A percentile compares a stretch with the other conserved stretches of the same genome.
These are phyloP conservation scores for Rutstroemia sydowiana DNA, from an alignment of 2,329 filamentous ascomycete genomes.

Conservation along the genomic window DNA sequence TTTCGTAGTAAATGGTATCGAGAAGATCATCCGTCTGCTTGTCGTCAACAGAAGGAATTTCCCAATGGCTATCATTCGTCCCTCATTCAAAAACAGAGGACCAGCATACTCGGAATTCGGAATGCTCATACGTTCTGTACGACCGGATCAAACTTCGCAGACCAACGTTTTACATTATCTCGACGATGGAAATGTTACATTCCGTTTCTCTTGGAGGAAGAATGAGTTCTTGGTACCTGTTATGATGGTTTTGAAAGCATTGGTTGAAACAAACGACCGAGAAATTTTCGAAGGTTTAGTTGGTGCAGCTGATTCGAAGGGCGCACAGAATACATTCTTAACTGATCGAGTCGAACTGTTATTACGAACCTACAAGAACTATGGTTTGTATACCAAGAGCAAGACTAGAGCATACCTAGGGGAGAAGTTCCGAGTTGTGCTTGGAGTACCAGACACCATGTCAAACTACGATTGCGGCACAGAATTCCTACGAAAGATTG, in stretches of 20 bases:
- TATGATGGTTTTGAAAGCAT: slow-evolving; percentile 92
- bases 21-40: slow-evolving; percentile 91
- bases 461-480: slow-evolving; percentile 83
- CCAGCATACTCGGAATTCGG: slow-evolving; percentile 81
- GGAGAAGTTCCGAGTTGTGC: slow-evolving; percentile 81
- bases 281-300: slow-evolving; percentile 95
- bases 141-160: slow-evolving; percentile 96
- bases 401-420: slow-evolving; percentile 84
- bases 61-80: slow-evolving; percentile 86
- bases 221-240: slow-evolving; percentile 93
- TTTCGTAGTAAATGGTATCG: slow-evolving; percentile 95
- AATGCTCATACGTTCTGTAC: slow-evolving; percentile 84
- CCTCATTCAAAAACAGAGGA: slow-evolving; percentile 83
- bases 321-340: slow-evolving; percentile 81
- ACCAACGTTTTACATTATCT: slow-evolving; percentile 97
- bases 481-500: slow-evolving; percentile 83
- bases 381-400: slow-evolving; percentile 71
- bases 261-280: slow-evolving; percentile 91
- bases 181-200: slow-evolving; percentile 90
- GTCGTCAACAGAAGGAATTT: slow-evolving; percentile 88
- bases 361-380: slow-evolving; percentile 86
- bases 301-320: slow-evolving; percentile 67
- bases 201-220: slow-evolving; percentile 96
- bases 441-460: slow-evolving; percentile 77
- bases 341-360: slow-evolving; percentile 91